Base-by-base conservation (phyloP, 1,284 basidiomycete genomes). In the Athelia psychrophila region DNA sequence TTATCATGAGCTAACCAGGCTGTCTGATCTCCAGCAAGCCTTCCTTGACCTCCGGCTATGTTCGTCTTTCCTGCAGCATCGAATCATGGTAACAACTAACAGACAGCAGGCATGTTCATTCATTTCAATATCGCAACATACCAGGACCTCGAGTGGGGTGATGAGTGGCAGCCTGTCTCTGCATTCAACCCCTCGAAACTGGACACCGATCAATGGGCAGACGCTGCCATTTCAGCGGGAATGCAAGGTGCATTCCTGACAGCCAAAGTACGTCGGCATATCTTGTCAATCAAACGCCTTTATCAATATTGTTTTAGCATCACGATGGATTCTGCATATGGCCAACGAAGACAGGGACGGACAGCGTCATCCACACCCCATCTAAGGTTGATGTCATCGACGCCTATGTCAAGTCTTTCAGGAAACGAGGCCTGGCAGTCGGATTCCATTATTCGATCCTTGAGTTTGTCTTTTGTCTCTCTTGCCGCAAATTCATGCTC, bases 111-210 rank as follows among this genome's bases (percentile, higher is more conserved):
- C 22, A 47, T 54, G 33, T 54, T 54, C 25, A 51, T 54, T 18
- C 53, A 54, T 42, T 54, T 51, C 40, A 54, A 54, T 24, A 54
- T 54, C 44, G 53, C 53, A 22, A 54, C 53, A 10, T 54, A 51
- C 20, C 53, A 54, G 42, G 50, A 54, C 32, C 53, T 51, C 4
- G 50, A 54, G 30, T 54, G 53, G 53, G 53, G 53, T 4, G 49
- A 51, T 16, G 49, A 50, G 18, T 33, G 50, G 6, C 32, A 20
- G 8, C 53, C 53, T 15, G 25, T 24, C 32, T 36, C 36, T 20
- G 13, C 35, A 13, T 54, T 54, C 25, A 47, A 51, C 22, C 53
- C 53, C 42, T 46, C 53, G n/a, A 32, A 50, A 19, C 53, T 54
- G 18, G 53, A 54, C 24, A 54, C 53, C 12, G 53, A 54, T 33